A percentile compares a stretch with the other conserved stretches of the same genome.
These are phyloP conservation scores for Brassica balearica DNA, from an alignment of 441 rosid genomes.

Conservation along the genomic window DNA sequence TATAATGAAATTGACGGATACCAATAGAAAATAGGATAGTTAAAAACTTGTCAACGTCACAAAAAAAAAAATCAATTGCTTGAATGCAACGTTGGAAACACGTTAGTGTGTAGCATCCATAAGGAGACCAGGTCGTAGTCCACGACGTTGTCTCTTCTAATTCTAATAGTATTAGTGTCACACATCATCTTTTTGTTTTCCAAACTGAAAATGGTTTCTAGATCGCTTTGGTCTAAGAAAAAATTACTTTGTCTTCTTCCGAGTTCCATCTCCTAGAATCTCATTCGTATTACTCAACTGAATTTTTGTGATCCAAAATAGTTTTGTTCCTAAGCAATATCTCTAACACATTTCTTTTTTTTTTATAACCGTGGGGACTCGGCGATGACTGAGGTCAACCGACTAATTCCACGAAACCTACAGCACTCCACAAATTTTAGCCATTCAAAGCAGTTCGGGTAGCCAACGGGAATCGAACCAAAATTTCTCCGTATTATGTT, in stretches of 20 bases:
- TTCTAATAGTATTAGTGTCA: not conserved
- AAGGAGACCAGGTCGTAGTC: conserved; percentile 36
- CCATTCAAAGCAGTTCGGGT: too few species aligned
- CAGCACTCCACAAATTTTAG: too few species aligned
- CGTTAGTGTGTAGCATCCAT: conserved; percentile 36
- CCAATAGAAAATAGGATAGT: conserved; percentile 7
- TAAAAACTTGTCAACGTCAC: conserved; percentile 31
- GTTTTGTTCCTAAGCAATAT: not conserved
- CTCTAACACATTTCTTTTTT: not conserved
- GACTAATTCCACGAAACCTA: too few species aligned
- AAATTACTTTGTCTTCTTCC: not conserved
- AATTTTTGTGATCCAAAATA: not conserved
- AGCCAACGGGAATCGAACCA: too few species aligned
- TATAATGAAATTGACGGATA: conserved; percentile 9
- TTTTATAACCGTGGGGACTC: too few species aligned
- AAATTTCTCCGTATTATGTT: too few species aligned
- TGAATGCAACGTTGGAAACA: conserved; percentile 25
- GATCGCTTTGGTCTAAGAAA: not conserved
- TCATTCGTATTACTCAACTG: not conserved
- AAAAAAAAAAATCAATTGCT: not conserved
- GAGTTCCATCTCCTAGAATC: not conserved
- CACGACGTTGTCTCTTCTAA: conserved; percentile 27
- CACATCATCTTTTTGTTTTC: not conserved
- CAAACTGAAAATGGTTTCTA: not conserved
- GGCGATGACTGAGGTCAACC: too few species aligned